Evolutionary conservation across 495 filamentous ascomycete genomes (phyloP), one percentile per base, ranked within the genome.

Genomic region (Hypoxylon fuscum): DNA sequence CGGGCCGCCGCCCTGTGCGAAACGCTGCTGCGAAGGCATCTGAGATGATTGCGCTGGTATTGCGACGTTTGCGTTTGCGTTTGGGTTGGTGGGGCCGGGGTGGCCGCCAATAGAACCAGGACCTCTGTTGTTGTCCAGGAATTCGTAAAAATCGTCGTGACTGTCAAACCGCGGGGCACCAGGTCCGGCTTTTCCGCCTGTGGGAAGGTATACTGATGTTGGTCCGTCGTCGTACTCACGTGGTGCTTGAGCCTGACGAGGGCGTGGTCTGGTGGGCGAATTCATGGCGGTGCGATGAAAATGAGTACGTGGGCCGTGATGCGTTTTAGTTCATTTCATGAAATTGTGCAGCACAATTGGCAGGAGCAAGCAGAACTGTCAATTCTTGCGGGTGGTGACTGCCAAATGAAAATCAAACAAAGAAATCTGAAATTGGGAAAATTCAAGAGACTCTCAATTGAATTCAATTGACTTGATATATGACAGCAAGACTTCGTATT

Each of bases 131-230:
- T 23, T 72, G 8, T 72, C 66, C 7, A 72, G 47, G 25, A 72
- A 72, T 35, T 67, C 50, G 57, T 72, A 72, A 38, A 70, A 72
- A 20, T 70, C 69, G 54, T 72, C 69, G 63, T 69, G 66, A 23
- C 54, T 69, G 43, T 62, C 63, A 44, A 72, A 72, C 40, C 54
- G 69, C 23, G 62, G 61, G 0, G 48, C 32, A 37, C 47, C 41
- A 11, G 51, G 35, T 2, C 21, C 51, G 34, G 51, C 15, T 21
- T 66, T 66, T 20, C 51, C 57, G 51, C 51, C 52, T 51, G 44
- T 55, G 46, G 27, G 60, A 21, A 61, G 63, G 41, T 66, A 60
- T 23, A 46, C 32, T 15, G 52, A 31, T 9, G 62, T n/a, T 41
- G 20, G 12, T 35, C 51, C 50, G 63, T 66, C 56, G 52, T 66